Evolutionary conservation across 441 rosid genomes (phyloP).

Genomic region (Jatropha multifida): DNA sequence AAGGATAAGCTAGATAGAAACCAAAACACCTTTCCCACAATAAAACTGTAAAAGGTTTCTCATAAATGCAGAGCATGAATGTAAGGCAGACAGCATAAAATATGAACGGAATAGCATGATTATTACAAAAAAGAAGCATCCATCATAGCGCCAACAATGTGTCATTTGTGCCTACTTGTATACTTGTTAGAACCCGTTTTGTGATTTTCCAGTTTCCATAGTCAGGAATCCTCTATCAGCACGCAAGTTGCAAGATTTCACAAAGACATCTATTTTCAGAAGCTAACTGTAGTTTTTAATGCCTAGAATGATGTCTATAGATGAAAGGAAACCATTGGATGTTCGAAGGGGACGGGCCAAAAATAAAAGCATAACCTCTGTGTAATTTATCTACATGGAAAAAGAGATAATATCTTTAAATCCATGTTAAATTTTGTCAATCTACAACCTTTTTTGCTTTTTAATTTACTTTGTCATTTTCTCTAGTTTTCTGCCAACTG

Average conservation of each 20-base stretch:
- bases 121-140: neutral
- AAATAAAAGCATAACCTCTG: neutral
- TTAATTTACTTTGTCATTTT: neutral
- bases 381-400: neutral
- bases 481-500: neutral
- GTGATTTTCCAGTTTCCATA: neutral
- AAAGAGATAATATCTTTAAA: neutral
- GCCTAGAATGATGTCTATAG: neutral
- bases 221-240: neutral
- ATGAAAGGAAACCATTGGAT: neutral
- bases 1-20: no score
- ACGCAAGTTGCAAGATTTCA: neutral
- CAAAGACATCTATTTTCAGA: neutral
- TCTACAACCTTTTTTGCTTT: neutral
- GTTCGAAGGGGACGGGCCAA: neutral
- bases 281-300: neutral
- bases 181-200: neutral
- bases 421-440: neutral
- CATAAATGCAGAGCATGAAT: neutral
- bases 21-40: neutral
- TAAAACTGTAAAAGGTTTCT: neutral
- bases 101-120: neutral
- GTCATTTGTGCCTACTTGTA: no score
- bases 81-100: neutral
- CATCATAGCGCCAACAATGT: neutral